These are phyloP conservation scores for Phytophthora podocarpi DNA, from an alignment of 352 stramenopile species.

Conservation along the genomic window DNA sequence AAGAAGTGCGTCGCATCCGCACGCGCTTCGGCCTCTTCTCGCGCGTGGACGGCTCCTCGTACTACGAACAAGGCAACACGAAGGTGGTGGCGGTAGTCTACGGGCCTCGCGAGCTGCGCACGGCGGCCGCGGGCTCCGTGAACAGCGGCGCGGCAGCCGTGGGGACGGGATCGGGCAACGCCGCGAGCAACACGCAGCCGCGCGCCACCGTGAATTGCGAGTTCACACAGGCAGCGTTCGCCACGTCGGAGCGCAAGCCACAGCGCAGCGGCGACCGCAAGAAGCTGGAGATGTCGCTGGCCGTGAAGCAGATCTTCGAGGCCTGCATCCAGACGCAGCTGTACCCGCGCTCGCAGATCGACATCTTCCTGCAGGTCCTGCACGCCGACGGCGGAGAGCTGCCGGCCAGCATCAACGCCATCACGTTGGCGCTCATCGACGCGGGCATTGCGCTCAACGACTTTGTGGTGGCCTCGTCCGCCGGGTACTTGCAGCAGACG, in stretches of 20 bases:
- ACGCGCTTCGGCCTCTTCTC: conserved; percentile 86
- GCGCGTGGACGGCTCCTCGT: conserved; percentile 87
- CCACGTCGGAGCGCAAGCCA: conserved; percentile 84
- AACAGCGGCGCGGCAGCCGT: conserved; percentile 45
- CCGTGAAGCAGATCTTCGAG: conserved; percentile 93
- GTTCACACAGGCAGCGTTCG: conserved; percentile 89
- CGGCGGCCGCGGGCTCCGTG: conserved; percentile 33
- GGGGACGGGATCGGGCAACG: conserved; percentile 64
- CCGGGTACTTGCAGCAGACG: conserved; percentile 90
- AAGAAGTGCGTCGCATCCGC: conserved; percentile 86
- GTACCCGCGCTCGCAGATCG: conserved; percentile 92
- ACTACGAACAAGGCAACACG: conserved; percentile 90
- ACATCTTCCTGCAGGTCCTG: conserved; percentile 93
- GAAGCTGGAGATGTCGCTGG: conserved; percentile 87
- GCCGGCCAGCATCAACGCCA: conserved; percentile 90
- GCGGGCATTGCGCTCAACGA: conserved; percentile 92
- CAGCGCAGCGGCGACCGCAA: conserved; percentile 85
- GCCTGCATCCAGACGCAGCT: conserved; percentile 91
- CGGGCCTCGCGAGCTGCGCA: conserved; percentile 81
- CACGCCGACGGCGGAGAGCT: conserved; percentile 90
- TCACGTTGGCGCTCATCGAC: conserved; percentile 90
- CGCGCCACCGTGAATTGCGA: conserved; percentile 82
- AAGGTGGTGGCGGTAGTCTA: conserved; percentile 91
- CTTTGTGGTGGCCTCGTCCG: conserved; percentile 90
- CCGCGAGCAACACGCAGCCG: conserved; percentile 70